Base-by-base conservation (phyloP, 2,329 filamentous ascomycete genomes). In the Xylaria sp. region DNA sequence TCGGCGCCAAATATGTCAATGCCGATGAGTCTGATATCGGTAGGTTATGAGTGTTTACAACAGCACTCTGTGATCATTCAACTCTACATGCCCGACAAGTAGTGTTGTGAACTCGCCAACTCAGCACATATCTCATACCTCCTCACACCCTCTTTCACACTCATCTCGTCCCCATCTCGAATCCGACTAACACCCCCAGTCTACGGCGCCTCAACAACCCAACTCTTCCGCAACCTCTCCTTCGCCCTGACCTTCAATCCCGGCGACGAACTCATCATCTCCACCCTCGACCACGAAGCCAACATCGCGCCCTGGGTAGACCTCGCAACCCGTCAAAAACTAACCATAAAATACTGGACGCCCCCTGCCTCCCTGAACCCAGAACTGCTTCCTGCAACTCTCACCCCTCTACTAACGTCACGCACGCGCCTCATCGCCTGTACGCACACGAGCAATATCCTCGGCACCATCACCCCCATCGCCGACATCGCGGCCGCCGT, bases 231-330 rank as follows among this genome's bases (percentile, higher is more conserved):
- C 65, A 92, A 92, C 70, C 79, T 92, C 13, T 82, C 84, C 0
- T 78, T 77, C 19, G 76, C 82, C 2, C 72, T 88, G 4, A 67
- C 71, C 9, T 83, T 87, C 68, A 67, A 76, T 9, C 70, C 77
- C 1, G 83, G 83, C 49, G 83, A 86, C 61, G 87, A 91, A 69
- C 79, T 93, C 53, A 76, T 94, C 62, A 69, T 92, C 9, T 91
- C 88, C 0, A 81, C 81, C 59, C 76, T 91, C 57, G 89, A 92
- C 71, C 89, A 93, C 68, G 90, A 92, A 74, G 86, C 89, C 44
- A 91, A 92, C 70, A 85, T 90, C 59, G 83, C 87, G 1, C 80
- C 89, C 0, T 93, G 89, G 90, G 75, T 90, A 0, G 81, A 84
- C 54, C 79, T 92, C 30, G 89, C 89, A 1, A 73, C 80, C 35